phyloP scores from a whole-genome alignment of 371 early-diverging fungal genomes.

The Mucor sp. region DNA sequence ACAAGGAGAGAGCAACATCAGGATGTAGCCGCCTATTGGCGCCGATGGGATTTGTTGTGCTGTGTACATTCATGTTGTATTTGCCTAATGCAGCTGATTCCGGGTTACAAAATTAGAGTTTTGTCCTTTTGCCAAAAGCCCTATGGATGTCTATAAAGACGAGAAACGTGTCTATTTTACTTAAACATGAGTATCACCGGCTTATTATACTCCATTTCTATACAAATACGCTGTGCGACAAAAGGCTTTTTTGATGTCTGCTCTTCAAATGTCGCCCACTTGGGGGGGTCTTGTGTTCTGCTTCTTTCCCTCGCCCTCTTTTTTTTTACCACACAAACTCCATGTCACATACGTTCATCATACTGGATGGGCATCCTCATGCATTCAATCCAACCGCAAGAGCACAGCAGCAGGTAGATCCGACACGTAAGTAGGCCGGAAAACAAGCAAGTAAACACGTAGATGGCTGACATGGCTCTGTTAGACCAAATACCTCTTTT shows the following conservation, averaged over 20 bases:
- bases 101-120: background rate
- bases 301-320: background rate
- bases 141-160: background rate
- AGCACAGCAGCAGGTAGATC: background rate
- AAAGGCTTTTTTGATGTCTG: conserved; percentile 3
- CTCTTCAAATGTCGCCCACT: background rate
- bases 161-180: conserved; percentile 6
- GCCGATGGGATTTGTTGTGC: conserved; percentile 3
- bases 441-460: background rate
- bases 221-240: background rate
- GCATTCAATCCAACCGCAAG: conserved; percentile 13
- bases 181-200: background rate
- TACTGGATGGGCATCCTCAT: conserved; percentile 27
- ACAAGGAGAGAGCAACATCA: background rate
- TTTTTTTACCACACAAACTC: background rate
- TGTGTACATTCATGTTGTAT: background rate
- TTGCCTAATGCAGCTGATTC: background rate
- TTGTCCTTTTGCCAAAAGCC: background rate
- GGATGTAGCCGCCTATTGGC: background rate
- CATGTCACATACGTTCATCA: conserved; percentile 28
- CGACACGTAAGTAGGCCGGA: conserved; percentile 13
- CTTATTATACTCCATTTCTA: background rate
- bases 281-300: background rate
- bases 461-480: background rate
- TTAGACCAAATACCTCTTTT: conserved; percentile 35